Evolutionary conservation across 768 basidiomycete genomes (phyloP), one percentile per base, ranked within the genome.

Genomic region (Tephrocybe sp.): DNA sequence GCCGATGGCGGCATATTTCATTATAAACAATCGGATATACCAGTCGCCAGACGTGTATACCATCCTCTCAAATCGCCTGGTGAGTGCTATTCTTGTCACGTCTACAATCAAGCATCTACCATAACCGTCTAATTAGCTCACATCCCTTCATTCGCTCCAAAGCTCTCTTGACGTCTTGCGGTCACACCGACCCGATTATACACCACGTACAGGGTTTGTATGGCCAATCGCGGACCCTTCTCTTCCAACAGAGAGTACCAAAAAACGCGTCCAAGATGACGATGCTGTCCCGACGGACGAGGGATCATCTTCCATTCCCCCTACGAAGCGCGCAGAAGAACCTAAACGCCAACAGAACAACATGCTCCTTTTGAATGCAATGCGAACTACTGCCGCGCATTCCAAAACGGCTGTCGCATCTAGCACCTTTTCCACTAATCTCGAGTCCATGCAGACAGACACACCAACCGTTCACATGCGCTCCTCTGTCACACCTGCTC

Each of bases 11-110:
- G 86, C 84, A 8, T 95, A 92, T 67, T 95, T 92, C 63, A 83
- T 95, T 62, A 80, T 92, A 72, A 86, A 93, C 69, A 89, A 88
- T 63, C 83, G 89, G 55, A 91, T 94, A 55, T 94, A 94, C 64
- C 89, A 90, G 63, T 83, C 89, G 0, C 92, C 92, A 9, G 87
- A 91, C 57, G 72, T 94, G 31, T 92, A 94, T 62, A 84, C 84
- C 9, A 76, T 95, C 2, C 71, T 95, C 36, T 91, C 91, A 44
- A 91, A 90, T 60, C 84, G 92, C 57, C 69, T 95, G 60, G 92
- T 92, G 64, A 61, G 77, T 60, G 19, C 17, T 51, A 31, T 49
- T 42, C 42, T 42, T 26, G 23, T 34, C 1, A 6, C 32, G 2
- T 8, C 35, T 9, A 31, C 6, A 12, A n/a, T n/a, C 7, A 13